These are phyloP conservation scores for Syzygium jambos DNA, from an alignment of 345 rosid species.

Conservation along the genomic window DNA sequence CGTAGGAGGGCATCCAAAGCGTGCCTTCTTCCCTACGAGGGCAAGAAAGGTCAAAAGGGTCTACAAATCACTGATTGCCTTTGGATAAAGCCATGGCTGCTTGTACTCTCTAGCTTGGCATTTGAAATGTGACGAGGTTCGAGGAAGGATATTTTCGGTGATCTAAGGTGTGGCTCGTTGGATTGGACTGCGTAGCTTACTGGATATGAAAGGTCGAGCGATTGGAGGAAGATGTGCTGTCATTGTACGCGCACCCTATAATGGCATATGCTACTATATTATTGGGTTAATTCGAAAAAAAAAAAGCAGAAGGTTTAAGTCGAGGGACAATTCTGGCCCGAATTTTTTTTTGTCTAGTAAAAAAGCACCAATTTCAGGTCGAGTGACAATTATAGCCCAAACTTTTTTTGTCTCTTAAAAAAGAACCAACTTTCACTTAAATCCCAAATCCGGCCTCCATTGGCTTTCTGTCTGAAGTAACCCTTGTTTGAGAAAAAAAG, in stretches of 20 bases:
- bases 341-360: no score
- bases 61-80: neutral
- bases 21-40: neutral
- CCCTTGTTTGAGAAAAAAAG: no score
- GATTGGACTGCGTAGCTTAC: neutral
- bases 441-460: no score
- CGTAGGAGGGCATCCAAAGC: neutral
- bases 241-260: neutral
- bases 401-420: no score
- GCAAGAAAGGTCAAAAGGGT: neutral
- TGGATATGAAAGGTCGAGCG: neutral
- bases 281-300: no score
- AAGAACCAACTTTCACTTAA: no score
- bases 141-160: neutral
- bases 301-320: no score
- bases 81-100: neutral
- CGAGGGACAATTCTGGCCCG: no score
- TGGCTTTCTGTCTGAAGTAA: no score
- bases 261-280: neutral
- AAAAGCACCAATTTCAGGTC: no score
- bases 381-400: no score
- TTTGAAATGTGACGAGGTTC: neutral
- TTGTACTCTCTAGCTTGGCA: neutral
- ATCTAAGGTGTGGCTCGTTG: fast-evolving
- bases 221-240: neutral